Percentiles rank a stretch among this genome's conserved stretches.
phyloP scores from a whole-genome alignment of 1,284 basidiomycete species.

The Termitomyces sp. region DNA sequence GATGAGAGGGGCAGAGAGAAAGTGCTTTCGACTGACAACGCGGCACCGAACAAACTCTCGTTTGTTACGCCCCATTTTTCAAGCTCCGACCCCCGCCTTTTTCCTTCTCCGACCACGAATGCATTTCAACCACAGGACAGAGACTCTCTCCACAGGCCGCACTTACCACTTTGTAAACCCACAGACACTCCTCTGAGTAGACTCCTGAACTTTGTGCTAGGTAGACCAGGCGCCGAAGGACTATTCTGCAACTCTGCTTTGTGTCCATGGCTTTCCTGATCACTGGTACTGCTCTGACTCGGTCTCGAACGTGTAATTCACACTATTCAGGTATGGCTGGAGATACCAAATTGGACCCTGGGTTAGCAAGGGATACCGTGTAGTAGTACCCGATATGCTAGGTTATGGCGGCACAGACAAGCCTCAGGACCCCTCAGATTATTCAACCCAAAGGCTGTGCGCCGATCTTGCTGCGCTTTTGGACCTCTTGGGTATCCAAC shows the following conservation, averaged over 20 bases:
- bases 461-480: slow-evolving; percentile 61
- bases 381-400: slow-evolving; percentile 67
- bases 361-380: slow-evolving; percentile 58
- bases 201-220: slow-evolving; percentile 21
- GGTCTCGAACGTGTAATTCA: not conserved
- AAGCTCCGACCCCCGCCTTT: slow-evolving; percentile 20
- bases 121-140: slow-evolving; percentile 46
- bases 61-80: not conserved
- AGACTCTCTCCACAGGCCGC: slow-evolving; percentile 49
- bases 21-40: not conserved
- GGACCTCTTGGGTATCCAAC: slow-evolving; percentile 45
- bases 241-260: slow-evolving; percentile 52
- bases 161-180: slow-evolving; percentile 52
- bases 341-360: slow-evolving; percentile 64
- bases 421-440: slow-evolving; percentile 48
- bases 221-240: slow-evolving; percentile 52
- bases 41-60: not conserved
- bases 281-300: slow-evolving; percentile 38
- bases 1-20: not conserved
- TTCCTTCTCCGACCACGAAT: slow-evolving; percentile 20
- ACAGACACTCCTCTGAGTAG: not conserved
- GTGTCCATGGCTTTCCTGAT: slow-evolving; percentile 73
- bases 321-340: slow-evolving; percentile 57
- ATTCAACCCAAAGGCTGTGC: slow-evolving; percentile 54
- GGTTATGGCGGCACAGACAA: slow-evolving; percentile 69